Evolutionary conservation across 108 stramenopile genomes (phyloP).

Genomic region (Cyclotella distinguenda): DNA sequence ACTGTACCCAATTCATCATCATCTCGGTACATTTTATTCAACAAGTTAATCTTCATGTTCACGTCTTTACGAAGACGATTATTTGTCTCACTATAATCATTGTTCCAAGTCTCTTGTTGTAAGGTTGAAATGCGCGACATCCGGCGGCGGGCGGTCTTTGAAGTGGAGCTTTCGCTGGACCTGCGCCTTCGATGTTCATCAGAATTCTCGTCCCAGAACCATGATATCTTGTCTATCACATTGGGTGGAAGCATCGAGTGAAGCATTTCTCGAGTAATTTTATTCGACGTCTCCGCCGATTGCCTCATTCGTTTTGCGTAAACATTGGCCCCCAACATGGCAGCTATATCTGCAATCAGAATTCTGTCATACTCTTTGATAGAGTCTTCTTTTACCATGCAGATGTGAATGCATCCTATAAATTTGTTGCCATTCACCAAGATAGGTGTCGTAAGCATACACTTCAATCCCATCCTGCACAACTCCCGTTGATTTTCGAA

Average conservation of each 20-base stretch:
- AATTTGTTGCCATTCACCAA: constrained; percentile 32
- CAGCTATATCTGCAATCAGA: constrained; percentile 37
- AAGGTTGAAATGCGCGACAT: background rate
- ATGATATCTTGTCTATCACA: constrained; percentile 37
- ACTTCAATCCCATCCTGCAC: constrained; percentile 14
- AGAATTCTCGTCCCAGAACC: constrained; percentile 35
- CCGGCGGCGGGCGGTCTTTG: background rate
- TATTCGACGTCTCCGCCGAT: constrained; percentile 19
- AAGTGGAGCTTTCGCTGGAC: background rate
- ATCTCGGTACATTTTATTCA: constrained; percentile 18
- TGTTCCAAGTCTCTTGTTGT: background rate
- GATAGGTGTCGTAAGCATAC: constrained; percentile 29
- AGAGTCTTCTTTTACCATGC: constrained; percentile 30
- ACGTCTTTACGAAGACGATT: background rate
- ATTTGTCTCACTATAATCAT: background rate
- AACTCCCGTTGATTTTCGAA: constrained; percentile 20
- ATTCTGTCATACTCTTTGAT: constrained; percentile 26
- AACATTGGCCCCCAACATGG: constrained; percentile 27
- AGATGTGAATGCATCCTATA: constrained; percentile 21
- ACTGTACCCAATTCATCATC: background rate
- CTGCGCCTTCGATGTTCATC: constrained; percentile 10
- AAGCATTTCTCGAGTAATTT: constrained; percentile 36
- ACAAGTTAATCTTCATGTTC: constrained; percentile 11
- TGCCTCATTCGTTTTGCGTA: constrained; percentile 31
- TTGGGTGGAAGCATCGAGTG: constrained; percentile 40